Evolutionary conservation across 1,139 yeast species (phyloP).

Genomic region (Hanseniaspora sp.): DNA sequence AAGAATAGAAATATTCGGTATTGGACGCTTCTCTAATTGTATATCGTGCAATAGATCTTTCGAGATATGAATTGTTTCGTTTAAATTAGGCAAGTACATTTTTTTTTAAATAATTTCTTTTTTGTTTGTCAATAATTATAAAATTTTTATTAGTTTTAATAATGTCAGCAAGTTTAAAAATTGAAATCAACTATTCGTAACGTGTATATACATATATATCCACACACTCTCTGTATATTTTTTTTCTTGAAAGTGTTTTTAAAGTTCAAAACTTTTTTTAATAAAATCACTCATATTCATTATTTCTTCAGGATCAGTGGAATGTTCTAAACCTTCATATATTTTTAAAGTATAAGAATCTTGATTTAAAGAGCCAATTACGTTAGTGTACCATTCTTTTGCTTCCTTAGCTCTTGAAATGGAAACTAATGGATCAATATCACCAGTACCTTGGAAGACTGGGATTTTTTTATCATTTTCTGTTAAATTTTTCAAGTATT

Average conservation of each 20-base stretch:
- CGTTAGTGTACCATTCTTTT: conserved; percentile 35
- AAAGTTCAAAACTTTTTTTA: conserved; percentile 22
- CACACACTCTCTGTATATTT: not conserved
- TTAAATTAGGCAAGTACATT: conserved; percentile 18
- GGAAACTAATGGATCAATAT: conserved; percentile 55
- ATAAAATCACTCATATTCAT: conserved; percentile 48
- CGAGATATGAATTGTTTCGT: conserved; percentile 16
- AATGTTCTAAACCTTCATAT: conserved; percentile 41
- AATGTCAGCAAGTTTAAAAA: too few relatives aligned
- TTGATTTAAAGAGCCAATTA: conserved; percentile 23
- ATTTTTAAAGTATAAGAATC: conserved; percentile 43
- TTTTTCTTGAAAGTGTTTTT: not conserved
- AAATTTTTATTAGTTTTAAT: too few relatives aligned
- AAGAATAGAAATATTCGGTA: conserved; percentile 17
- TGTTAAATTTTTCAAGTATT: not conserved
- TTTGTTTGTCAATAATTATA: too few relatives aligned
- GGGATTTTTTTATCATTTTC: conserved; percentile 52
- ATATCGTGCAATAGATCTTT: conserved; percentile 12
- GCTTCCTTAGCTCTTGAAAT: conserved; percentile 41
- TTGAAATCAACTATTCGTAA: not conserved
- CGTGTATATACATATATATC: too few relatives aligned
- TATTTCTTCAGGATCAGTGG: conserved; percentile 45
- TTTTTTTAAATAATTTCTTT: not conserved
- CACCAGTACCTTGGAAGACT: conserved; percentile 82
- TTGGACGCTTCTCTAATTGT: conserved; percentile 27